Base-by-base conservation (phyloP, 768 basidiomycete genomes). In the Trichaptum fuscoviolaceum region DNA sequence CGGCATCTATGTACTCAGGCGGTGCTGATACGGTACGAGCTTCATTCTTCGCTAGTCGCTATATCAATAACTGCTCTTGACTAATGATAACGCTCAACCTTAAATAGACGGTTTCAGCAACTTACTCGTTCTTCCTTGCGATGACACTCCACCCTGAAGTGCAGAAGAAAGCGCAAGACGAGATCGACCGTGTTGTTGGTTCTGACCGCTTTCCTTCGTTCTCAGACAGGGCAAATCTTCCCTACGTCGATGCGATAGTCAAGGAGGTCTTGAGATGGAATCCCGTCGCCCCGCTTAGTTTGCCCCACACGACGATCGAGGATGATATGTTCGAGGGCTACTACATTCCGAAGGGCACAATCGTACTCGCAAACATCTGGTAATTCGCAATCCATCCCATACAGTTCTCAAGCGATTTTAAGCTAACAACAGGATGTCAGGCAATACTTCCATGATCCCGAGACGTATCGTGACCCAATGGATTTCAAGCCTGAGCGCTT, bases 1-100 rank as follows among this genome's bases (percentile, higher is more conserved):
- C 75, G 23, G 66, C 69, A 17, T 73, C 75, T 8, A 57, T 74
- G 35, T 70, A 72, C 25, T 65, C 69, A 25, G 79, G 74, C 24
- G 81, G 77, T 26, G 76, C 75, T 12, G 77, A 79, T 66, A 81
- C 81, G 62, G 81, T 80, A 63, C n/a, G 75, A 68, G 35, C 58
- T 26, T 34, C 18, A 8, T 15, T 18, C 0, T 61, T 23, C 17
- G 57, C 20, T 36, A 57, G 12, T 20, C 64, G 7, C 10, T 10
- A 27, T 30, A 8, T 30, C 30, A 30, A 30, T 30, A 3, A 2
- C 23, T 65, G 57, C 12, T n/a, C 12, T 26, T 23, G 10, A 34
- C 57, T 4, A 36, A 20, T n/a, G n/a, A n/a, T n/a, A n/a, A 4
- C 23, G 59, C 8, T 61, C 63, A 35, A 17, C 59, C n/a, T 57